Evolutionary conservation across 768 basidiomycete species (phyloP).

Genomic region (Hebeloma cylindrosporum): DNA sequence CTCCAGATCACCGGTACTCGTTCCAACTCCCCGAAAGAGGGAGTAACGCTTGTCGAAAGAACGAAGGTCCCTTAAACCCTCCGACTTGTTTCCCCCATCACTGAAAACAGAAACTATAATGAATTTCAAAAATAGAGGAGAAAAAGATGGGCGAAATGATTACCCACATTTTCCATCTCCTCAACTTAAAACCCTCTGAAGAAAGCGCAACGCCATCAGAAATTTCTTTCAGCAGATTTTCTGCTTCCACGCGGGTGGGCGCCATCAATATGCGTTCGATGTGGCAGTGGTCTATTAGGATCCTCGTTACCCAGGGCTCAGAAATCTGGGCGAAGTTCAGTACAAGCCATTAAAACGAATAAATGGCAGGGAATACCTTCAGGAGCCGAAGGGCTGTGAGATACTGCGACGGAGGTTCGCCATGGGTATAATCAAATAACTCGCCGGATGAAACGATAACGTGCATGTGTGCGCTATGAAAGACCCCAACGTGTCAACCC

Average conservation of each 20-base stretch:
- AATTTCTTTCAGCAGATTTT: slow-evolving; percentile 1
- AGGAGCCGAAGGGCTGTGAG: slow-evolving; percentile 1
- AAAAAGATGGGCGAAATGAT: too few species aligned
- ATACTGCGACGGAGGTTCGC: slow-evolving; percentile 2
- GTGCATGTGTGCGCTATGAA: not conserved
- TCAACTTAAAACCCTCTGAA: not conserved
- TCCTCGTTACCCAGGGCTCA: slow-evolving; percentile 3
- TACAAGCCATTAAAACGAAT: not conserved
- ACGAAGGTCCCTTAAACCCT: not conserved
- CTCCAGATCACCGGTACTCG: too few species aligned
- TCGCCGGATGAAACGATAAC: slow-evolving; percentile 5
- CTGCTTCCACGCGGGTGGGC: slow-evolving; percentile 2
- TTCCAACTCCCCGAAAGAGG: too few species aligned
- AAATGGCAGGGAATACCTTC: not conserved
- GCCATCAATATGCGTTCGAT: slow-evolving; percentile 2
- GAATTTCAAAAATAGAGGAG: too few species aligned
- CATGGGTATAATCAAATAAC: slow-evolving; percentile 4
- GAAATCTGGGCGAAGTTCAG: not conserved
- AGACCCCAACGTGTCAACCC: too few species aligned
- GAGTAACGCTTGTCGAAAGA: not conserved
- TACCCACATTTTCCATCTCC: not conserved
- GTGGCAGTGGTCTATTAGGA: slow-evolving; percentile 1
- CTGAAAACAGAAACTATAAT: not conserved
- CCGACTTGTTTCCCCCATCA: slow-evolving; percentile 1
- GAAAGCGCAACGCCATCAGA: not conserved